Evolutionary conservation across 1,139 yeast species (phyloP).

Genomic region (Sugiyamaella pinicola): DNA sequence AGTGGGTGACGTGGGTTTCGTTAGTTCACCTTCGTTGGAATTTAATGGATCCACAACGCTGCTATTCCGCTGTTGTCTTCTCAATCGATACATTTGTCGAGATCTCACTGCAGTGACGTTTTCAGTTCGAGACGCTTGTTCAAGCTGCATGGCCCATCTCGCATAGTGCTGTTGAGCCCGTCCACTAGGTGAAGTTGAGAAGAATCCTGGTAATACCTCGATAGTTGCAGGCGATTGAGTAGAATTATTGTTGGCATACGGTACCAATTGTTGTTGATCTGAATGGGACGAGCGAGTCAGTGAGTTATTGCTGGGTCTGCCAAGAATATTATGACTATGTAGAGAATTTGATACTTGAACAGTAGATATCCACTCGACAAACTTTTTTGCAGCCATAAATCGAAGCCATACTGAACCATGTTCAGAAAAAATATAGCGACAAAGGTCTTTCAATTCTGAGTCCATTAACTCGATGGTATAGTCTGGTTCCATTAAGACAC

Average conservation of each 20-base stretch:
- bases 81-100: slow-evolving; percentile 8
- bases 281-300: slow-evolving; percentile 1
- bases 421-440: slow-evolving; percentile 34
- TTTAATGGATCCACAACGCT: background rate
- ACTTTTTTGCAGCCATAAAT: slow-evolving; percentile 36
- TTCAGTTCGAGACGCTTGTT: slow-evolving; percentile 33
- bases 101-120: slow-evolving; percentile 24
- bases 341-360: slow-evolving; percentile 16
- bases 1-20: slow-evolving; percentile 6
- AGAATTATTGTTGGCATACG: slow-evolving; percentile 3
- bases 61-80: slow-evolving; percentile 3
- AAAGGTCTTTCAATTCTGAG: slow-evolving; percentile 32
- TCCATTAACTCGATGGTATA: slow-evolving; percentile 31
- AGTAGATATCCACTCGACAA: slow-evolving; percentile 31
- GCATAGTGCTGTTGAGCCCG: slow-evolving; percentile 35
- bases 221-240: background rate
- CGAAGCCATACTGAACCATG: slow-evolving; percentile 39
- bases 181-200: slow-evolving; percentile 18
- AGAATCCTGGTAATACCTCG: slow-evolving; percentile 17
- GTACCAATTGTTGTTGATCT: slow-evolving; percentile 12
- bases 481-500: slow-evolving; percentile 36
- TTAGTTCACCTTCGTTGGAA: background rate
- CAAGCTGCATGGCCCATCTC: slow-evolving; percentile 37
- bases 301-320: background rate
- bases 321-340: slow-evolving; percentile 8